Conservation (phyloP, 768 basidiomycete species). For the Fomitopsis serialis region DNA sequence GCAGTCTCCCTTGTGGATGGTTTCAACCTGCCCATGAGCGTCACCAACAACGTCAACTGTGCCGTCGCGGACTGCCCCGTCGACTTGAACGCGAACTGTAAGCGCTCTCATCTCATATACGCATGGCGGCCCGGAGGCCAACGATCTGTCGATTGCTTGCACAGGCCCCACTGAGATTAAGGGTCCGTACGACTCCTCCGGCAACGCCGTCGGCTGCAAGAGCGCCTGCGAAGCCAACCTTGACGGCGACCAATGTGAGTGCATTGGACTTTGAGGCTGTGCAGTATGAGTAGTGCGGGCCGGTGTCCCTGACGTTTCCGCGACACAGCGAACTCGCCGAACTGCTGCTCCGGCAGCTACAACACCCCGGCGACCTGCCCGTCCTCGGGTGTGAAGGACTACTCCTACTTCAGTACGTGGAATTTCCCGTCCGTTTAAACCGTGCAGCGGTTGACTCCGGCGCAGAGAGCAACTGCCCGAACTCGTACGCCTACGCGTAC, state of each 20-base stretch:
- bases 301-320: not conserved
- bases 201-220: conserved; percentile 39
- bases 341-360: conserved; percentile 59
- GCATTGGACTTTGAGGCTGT: not conserved
- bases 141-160: not conserved
- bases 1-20: conserved; percentile 28
- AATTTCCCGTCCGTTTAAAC: not conserved
- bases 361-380: conserved; percentile 53
- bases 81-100: conserved; percentile 35
- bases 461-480: conserved; percentile 37
- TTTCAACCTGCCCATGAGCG: conserved; percentile 29
- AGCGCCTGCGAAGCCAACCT: conserved; percentile 37
- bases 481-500: conserved; percentile 47
- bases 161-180: conserved; percentile 28
- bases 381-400: conserved; percentile 34
- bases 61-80: conserved; percentile 29
- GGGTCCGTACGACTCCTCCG: conserved; percentile 29
- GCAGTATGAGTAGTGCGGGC: not conserved
- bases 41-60: conserved; percentile 27
- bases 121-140: no score
- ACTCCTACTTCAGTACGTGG: conserved; percentile 43
- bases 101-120: conserved; percentile 2
- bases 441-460: not conserved
- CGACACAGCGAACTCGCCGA: conserved; percentile 43
- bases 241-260: conserved; percentile 27